Base-by-base conservation (phyloP, 805 yeast species). In the Priceomyces haplophilus region DNA sequence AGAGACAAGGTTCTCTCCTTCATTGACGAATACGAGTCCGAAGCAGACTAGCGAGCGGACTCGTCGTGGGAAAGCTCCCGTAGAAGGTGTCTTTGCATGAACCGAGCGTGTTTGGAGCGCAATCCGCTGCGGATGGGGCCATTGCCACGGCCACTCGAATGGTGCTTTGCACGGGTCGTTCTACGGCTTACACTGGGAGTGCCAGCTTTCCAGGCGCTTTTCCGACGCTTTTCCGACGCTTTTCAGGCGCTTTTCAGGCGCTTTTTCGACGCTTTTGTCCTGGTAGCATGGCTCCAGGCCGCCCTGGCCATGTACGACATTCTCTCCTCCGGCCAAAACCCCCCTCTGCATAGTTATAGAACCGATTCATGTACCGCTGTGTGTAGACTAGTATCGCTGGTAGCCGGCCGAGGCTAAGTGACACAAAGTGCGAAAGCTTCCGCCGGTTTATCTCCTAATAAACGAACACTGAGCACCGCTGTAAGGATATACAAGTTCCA, bases 1-100 rank as follows among this genome's bases (percentile, higher is more conserved):
- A 66, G 63, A 45, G 58, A 58, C 15, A 54, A 53, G 25, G 78
- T 69, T 24, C 58, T 71, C 47, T 50, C 55, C 36, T 78, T 73
- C 55, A 66, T 78, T 21, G 78, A 73, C 45, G 64, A 58, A 7
- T 69, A 61, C 16, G 55, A 47, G 34, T 49, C 44, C 17, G 38
- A 35, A 24, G 47, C 40, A 3, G 44, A 38, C 7, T 27, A 27
- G n/a, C 4, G 31, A 12, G 31, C n/a, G 11, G 5, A 30, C 24
- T 7, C 50, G 40, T 1, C 47, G 45, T 7, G 40, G 43, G 3
- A 40, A 34, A 12, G 38, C 18, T 13, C 29, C 17, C 36, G 36
- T 2, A 37, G 41, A 34, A 33, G 37, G 34, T 12, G n/a, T 10
- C 5, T 27, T 27, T 27, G 31, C 31, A 27, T 27, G 31, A 27